Base-by-base conservation (phyloP, 2,329 filamentous ascomycete species). In the Neofusicoccum sp. region DNA sequence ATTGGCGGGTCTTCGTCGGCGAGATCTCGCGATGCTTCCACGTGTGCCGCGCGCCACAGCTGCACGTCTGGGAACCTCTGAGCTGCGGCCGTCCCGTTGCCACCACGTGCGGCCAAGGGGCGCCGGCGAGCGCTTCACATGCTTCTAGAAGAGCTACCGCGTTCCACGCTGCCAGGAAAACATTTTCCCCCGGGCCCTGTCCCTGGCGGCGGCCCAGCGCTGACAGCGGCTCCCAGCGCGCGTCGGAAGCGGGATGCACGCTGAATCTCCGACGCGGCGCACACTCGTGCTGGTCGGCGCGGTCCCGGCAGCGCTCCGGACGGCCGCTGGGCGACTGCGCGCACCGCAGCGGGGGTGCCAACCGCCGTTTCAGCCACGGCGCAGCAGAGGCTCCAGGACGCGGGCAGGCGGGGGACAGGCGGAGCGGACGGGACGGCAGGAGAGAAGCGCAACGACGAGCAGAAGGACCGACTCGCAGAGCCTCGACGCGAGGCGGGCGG, bases 131-230 rank as follows among this genome's bases (percentile, higher is more conserved):
- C 34, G 38, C 41, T 48, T 60, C 44, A 51, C 57, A 60, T 51
- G 57, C 45, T 60, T 60, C 57, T 60, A 33, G 57, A 60, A 60
- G 43, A 60, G 57, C 44, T 57, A 56, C 31, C 16, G 28, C 36
- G 14, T 31, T 30, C 38, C 24, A 33, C 30, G 44, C 26, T 36
- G 44, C 43, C 11, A 40, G 57, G 57, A 41, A 49, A 60, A 60
- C 47, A 45, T 51, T 60, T 33, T 49, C 57, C 54, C 36, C 45
- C 24, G 44, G 20, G 16, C 45, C 33, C 16, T 41, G 34, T 40
- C 36, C 36, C 14, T 40, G 36, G n/a, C n/a, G n/a, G n/a, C n/a
- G n/a, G n/a, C n/a, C n/a, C n/a, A n/a, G n/a, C n/a, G n/a, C n/a
- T n/a, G n/a, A n/a, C n/a, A n/a, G n/a, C n/a, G n/a, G n/a, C n/a